Conservation (phyloP, 2,329 filamentous ascomycete species). For the Coniochaeta sp. region DNA sequence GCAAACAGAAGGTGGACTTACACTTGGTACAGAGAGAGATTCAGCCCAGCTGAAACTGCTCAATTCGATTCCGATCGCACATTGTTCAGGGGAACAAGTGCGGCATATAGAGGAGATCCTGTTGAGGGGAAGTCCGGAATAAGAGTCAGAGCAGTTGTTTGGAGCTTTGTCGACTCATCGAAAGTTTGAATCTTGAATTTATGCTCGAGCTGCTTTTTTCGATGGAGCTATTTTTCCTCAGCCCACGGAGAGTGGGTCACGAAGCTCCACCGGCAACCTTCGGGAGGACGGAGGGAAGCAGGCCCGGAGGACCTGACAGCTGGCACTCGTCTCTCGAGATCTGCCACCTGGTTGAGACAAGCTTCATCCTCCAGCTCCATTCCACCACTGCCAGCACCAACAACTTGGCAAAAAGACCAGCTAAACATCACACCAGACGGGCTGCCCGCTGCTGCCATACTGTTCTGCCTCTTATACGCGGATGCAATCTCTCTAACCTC, state of each 20-base stretch:
- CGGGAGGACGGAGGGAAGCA: not conserved
- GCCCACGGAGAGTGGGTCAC: not conserved
- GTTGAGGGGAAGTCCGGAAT: not conserved
- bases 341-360: too few species aligned
- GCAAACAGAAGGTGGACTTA: not conserved
- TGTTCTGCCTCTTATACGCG: too few species aligned
- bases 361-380: too few species aligned
- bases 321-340: constrained; percentile 3
- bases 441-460: too few species aligned
- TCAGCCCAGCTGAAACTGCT: not conserved
- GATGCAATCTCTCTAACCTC: not conserved
- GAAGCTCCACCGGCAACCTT: not conserved
- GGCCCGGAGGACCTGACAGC: not conserved
- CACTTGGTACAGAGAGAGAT: not conserved
- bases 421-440: too few species aligned
- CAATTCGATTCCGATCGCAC: constrained; percentile 1
- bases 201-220: not conserved
- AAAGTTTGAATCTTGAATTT: not conserved
- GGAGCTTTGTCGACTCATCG: not conserved
- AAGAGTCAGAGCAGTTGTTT: not conserved
- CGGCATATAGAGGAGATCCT: not conserved
- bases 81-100: not conserved
- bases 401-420: too few species aligned
- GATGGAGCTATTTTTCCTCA: constrained; percentile 1
- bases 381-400: too few species aligned